These are phyloP conservation scores for Viridothelium virens DNA, from an alignment of 495 filamentous ascomycete genomes.

Conservation along the genomic window DNA sequence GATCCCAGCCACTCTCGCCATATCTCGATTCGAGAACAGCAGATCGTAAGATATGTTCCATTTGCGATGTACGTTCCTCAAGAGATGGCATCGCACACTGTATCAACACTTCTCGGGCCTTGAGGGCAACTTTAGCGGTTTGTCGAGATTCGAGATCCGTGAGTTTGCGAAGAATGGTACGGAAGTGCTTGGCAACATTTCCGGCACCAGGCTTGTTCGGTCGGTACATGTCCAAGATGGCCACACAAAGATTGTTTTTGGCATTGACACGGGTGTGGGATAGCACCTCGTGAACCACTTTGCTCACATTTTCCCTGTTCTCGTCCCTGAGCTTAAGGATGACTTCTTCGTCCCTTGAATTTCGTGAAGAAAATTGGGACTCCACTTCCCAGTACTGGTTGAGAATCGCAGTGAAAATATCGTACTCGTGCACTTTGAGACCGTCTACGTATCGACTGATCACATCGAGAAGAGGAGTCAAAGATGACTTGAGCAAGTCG, in stretches of 20 bases:
- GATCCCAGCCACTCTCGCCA: conserved; percentile 94
- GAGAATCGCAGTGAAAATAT: conserved; percentile 68
- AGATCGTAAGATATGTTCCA: conserved; percentile 97
- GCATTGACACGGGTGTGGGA: conserved; percentile 86
- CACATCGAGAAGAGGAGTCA: conserved; percentile 71
- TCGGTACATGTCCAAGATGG: conserved; percentile 87
- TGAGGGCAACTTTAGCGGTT: conserved; percentile 91
- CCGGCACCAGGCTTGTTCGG: conserved; percentile 87
- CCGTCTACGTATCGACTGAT: conserved; percentile 81
- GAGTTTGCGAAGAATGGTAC: conserved; percentile 70
- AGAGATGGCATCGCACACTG: conserved; percentile 93
- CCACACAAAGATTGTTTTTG: conserved; percentile 90
- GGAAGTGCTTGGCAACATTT: conserved; percentile 83
- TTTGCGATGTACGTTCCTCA: conserved; percentile 87
- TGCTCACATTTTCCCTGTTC: conserved; percentile 81
- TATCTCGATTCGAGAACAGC: conserved; percentile 96
- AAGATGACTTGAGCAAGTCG: conserved; percentile 60
- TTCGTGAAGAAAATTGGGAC: conserved; percentile 74
- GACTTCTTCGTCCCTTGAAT: conserved; percentile 85
- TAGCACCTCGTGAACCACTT: conserved; percentile 78
- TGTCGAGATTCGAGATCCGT: conserved; percentile 85
- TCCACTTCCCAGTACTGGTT: conserved; percentile 77
- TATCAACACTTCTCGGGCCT: conserved; percentile 92
- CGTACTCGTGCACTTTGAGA: conserved; percentile 82
- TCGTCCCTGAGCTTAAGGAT: conserved; percentile 90